These are phyloP conservation scores for Citeromyces nyonsensis DNA, from an alignment of 805 yeast genomes.

Conservation along the genomic window DNA sequence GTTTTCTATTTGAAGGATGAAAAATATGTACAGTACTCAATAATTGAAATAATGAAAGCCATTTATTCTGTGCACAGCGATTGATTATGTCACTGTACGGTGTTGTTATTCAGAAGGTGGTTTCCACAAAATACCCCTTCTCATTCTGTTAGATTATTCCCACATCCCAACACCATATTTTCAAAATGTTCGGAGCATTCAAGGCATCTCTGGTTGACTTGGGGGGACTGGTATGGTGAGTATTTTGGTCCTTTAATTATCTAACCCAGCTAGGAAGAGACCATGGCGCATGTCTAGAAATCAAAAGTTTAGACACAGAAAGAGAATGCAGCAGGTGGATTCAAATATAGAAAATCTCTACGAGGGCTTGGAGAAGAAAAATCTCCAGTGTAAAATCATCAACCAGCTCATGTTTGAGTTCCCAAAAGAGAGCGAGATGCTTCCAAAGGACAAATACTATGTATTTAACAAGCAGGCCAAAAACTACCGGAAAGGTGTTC, in stretches of 20 bases:
- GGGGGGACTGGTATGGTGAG: slow-evolving; percentile 68
- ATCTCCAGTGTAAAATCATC: slow-evolving; percentile 16
- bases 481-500: slow-evolving; percentile 80
- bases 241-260: slow-evolving; percentile 3
- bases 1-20: no score
- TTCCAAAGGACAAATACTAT: slow-evolving; percentile 72
- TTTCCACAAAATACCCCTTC: no score
- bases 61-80: no score
- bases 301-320: slow-evolving; percentile 77
- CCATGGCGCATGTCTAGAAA: slow-evolving; percentile 67
- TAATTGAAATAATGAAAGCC: no score
- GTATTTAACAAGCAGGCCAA: slow-evolving; percentile 61
- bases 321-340: slow-evolving; percentile 74
- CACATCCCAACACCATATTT: background rate
- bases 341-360: slow-evolving; percentile 52
- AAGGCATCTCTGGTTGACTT: slow-evolving; percentile 35
- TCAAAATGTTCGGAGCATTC: slow-evolving; percentile 59
- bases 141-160: no score
- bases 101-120: no score
- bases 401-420: slow-evolving; percentile 24
- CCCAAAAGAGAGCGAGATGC: slow-evolving; percentile 77
- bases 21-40: no score
- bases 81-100: no score
- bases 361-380: slow-evolving; percentile 23
- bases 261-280: slow-evolving; percentile 30